Evolutionary conservation across 768 basidiomycete species (phyloP).

Genomic region (Amanita thiersii): DNA sequence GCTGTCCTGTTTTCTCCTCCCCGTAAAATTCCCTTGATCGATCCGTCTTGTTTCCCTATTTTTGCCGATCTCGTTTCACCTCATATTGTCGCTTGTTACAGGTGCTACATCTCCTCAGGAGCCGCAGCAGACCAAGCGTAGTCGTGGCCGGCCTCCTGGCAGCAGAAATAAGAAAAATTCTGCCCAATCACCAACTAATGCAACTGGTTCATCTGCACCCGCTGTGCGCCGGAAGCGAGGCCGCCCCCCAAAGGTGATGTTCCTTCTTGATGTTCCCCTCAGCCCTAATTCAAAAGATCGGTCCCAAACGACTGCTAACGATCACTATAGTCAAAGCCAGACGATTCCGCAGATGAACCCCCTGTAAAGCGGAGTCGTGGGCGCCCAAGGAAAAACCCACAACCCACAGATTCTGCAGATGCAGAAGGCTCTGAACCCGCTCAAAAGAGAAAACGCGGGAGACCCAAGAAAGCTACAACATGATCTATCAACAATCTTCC

Average conservation of each 20-base stretch:
- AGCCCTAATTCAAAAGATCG: constrained; percentile 11
- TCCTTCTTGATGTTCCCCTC: constrained; percentile 12
- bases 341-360: constrained; percentile 38
- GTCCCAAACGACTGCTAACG: constrained; percentile 13
- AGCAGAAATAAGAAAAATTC: constrained; percentile 61
- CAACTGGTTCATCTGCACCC: constrained; percentile 26
- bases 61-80: constrained; percentile 25
- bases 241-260: constrained; percentile 56
- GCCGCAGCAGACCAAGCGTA: constrained; percentile 52
- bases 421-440: constrained; percentile 38
- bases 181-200: constrained; percentile 21
- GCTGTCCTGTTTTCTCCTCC: constrained; percentile 13
- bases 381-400: constrained; percentile 64
- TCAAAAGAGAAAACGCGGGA: constrained; percentile 63
- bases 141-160: constrained; percentile 85
- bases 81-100: constrained; percentile 20
- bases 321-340: constrained; percentile 35
- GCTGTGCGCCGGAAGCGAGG: constrained; percentile 48
- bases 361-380: constrained; percentile 63
- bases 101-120: constrained; percentile 23
- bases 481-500: constrained; percentile 9
- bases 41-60: constrained; percentile 17
- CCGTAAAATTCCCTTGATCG: constrained; percentile 9
- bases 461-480: constrained; percentile 44
- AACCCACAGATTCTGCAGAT: constrained; percentile 33